phyloP scores from a whole-genome alignment of 805 yeast species.

The Kodamaea laetipori region DNA sequence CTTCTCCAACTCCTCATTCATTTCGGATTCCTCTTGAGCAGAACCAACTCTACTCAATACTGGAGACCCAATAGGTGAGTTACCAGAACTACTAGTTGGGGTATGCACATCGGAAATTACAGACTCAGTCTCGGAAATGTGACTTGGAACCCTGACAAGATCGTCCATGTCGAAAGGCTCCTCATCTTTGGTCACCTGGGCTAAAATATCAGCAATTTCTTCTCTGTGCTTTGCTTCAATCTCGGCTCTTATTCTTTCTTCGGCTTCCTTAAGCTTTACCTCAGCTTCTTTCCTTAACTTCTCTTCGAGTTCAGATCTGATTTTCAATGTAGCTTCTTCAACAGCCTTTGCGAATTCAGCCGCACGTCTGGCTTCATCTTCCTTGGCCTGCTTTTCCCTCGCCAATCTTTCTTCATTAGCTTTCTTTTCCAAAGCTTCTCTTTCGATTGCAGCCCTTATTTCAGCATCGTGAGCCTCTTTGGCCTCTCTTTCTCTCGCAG shows the following conservation, averaged over 20 bases:
- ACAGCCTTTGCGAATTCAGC: not conserved
- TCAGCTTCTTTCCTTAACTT: slow-evolving; percentile 12
- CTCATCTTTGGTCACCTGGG: slow-evolving; percentile 11
- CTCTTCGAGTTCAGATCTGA: slow-evolving; percentile 4
- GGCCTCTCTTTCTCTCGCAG: slow-evolving; percentile 12
- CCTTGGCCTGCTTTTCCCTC: slow-evolving; percentile 4
- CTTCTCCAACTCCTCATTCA: not conserved
- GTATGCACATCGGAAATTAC: slow-evolving; percentile 20
- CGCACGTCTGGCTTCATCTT: not conserved
- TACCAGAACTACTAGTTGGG: not conserved
- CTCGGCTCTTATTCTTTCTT: slow-evolving; percentile 12
- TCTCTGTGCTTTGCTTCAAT: slow-evolving; percentile 13
- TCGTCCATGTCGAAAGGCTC: not conserved
- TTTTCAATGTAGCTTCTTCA: slow-evolving; percentile 2
- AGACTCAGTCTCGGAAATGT: slow-evolving; percentile 21
- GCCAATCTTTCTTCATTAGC: not conserved
- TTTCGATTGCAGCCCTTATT: too few relatives aligned
- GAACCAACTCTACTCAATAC: not conserved
- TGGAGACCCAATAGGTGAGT: slow-evolving; percentile 4
- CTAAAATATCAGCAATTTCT: slow-evolving; percentile 13
- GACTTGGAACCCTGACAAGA: slow-evolving; percentile 1
- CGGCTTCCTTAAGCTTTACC: slow-evolving; percentile 1
- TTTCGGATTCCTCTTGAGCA: not conserved
- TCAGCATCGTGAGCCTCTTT: too few relatives aligned
- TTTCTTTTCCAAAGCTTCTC: slow-evolving; percentile 8